Base-by-base conservation (phyloP, 106 monocot genomes). In the Agapanthus africanus region DNA sequence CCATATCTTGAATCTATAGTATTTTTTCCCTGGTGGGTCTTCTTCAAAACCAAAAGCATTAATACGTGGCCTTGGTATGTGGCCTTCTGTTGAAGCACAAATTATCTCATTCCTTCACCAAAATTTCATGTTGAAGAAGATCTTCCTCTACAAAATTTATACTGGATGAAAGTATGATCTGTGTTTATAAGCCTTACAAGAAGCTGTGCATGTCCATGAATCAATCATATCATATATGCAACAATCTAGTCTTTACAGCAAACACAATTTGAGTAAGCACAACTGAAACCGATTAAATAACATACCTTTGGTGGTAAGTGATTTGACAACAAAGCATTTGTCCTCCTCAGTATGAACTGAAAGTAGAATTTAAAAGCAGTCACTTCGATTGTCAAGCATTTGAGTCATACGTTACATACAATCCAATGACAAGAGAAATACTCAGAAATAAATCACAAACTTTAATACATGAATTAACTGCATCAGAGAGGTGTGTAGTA, bases 251-350 rank as follows among this genome's bases (percentile, higher is more conserved):
- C n/a, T 6, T 16, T 62, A 62, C 33, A 34, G 61, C 2, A 37
- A 66, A 63, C 11, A 25, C 23, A 40, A 9, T 3, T 66, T 66
- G 35, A 36, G 33, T 5, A 35, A 47, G 39, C 25, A 42, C 22
- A 56, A 56, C 10, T 28, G 57, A 26, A 66, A 51, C 2, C 16
- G 35, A 61, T 35, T 65, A 31, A 30, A 38, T 15, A 26, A 11
- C 75, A 69, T 79, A 99, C 97, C 97, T 99, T 99, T 54, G 97
- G 97, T 70, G 97, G 97, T 66, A 99, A 84, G 70, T 99, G 97
- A 79, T 99, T 92, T 76, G 97, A 99, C 67, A 99, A 66, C 71
- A 99, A 80, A 42, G 92, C 77, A 85, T 99, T 99, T 76, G 97
- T 99, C 77, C 97, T 84, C 69, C 97, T 92, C 74, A 99, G 72